Evolutionary conservation across 805 yeast genomes (phyloP).

Genomic region (Candida orba): DNA sequence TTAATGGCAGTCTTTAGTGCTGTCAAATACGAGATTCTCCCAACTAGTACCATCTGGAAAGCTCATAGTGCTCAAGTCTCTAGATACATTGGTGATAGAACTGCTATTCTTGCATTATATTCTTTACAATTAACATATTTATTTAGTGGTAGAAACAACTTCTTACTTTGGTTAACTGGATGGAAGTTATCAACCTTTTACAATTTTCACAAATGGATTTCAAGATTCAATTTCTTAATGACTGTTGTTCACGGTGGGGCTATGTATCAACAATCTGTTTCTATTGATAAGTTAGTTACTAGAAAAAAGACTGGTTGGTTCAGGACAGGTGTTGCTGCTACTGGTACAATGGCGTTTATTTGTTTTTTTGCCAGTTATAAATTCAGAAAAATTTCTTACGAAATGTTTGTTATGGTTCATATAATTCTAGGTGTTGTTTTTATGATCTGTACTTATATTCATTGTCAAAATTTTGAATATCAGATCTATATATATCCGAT

Average conservation of each 20-base stretch:
- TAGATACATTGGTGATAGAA: constrained; percentile 24
- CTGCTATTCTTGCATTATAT: constrained; percentile 22
- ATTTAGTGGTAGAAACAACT: constrained; percentile 69
- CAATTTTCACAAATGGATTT: constrained; percentile 59
- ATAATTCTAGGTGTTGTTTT: constrained; percentile 46
- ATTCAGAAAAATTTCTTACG: constrained; percentile 52
- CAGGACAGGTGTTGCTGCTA: constrained; percentile 18
- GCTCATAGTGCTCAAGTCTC: constrained; percentile 13
- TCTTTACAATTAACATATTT: constrained; percentile 47
- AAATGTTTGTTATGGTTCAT: constrained; percentile 51
- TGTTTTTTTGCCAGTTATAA: constrained; percentile 25
- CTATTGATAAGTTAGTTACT: constrained; percentile 5
- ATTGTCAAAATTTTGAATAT: constrained; percentile 44
- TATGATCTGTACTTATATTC: constrained; percentile 50
- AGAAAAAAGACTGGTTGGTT: constrained; percentile 14
- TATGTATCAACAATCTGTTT: constrained; percentile 18
- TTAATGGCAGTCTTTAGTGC: constrained; percentile 11
- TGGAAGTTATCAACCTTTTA: constrained; percentile 60
- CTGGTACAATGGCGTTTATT: constrained; percentile 6
- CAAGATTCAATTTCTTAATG: constrained; percentile 34
- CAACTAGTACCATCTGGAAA: constrained; percentile 16
- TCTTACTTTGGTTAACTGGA: constrained; percentile 55
- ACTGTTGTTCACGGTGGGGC: constrained; percentile 18
- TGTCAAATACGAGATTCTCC: constrained; percentile 14
- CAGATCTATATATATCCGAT: constrained; percentile 33